Base-by-base conservation (phyloP, 371 early-diverging fungal genomes). In the Batrachochytrium dendrobatidis region DNA sequence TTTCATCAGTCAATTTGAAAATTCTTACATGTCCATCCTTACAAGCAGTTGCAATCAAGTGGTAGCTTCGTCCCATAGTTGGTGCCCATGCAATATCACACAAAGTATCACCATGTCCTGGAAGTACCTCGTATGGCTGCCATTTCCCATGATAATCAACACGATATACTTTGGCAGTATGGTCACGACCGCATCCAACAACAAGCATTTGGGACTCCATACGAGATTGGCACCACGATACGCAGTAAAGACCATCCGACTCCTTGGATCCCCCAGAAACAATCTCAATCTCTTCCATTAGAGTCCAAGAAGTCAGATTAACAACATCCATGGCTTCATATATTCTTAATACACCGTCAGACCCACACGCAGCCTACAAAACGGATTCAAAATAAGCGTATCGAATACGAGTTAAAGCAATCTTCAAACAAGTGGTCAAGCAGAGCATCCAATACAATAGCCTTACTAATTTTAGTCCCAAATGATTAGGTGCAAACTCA, bases 41-140 rank as follows among this genome's bases (percentile, higher is more conserved):
- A 64, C 84, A 88, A 1, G 88, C 92, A 0, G 95, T 94, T 8
- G 96, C 96, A 53, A 95, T 89, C 61, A 94, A 71, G 55, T 95
- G 91, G 68, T 91, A 94, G 31, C 74, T 74, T 50, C 68, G 65
- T 44, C 89, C 94, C 82, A 91, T 80, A 59, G 80, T 85, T 18
- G 91, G 91, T 34, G 91, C 92, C 94, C 92, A 94, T 48, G 86
- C 83, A 24, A 94, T 83, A 68, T 87, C 89, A 59, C 84, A 82
- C 0, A 93, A 84, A 28, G 82, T 76, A 59, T 83, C 86, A 28
- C 69, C 69, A 67, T 90, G 91, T 0, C 86, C 88, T 1, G 67
- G 65, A 12, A 93, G 64, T 20, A 70, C 63, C 56, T 89, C 88
- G 28, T 68, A 73, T 3, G 83, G 74, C 33, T 75, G 73, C 90